Evolutionary conservation across 164 flowering plant genomes (phyloP).

Genomic region (Aristolochia contorta): DNA sequence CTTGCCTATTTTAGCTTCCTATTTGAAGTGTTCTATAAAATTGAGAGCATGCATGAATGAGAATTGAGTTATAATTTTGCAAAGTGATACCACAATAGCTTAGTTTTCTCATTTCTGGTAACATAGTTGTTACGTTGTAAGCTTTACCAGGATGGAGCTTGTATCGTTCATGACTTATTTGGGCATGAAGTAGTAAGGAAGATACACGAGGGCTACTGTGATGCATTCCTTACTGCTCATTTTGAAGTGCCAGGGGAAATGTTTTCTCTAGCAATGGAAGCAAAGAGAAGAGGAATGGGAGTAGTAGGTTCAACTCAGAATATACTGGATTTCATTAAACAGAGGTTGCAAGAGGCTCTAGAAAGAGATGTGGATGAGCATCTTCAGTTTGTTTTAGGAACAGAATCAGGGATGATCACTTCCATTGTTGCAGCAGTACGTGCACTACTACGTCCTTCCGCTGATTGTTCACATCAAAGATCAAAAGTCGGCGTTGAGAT

Average conservation of each 20-base stretch:
- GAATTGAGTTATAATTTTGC: too few relatives aligned
- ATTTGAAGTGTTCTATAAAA: too few relatives aligned
- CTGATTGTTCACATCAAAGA: conserved; percentile 20
- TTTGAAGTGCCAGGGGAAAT: conserved; percentile 98
- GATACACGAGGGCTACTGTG: conserved; percentile 78
- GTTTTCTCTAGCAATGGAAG: conserved; percentile 96
- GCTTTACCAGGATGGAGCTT: conserved; percentile 67
- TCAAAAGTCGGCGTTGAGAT: conserved; percentile 70
- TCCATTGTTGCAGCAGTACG: conserved; percentile 82
- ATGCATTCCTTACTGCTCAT: conserved; percentile 89
- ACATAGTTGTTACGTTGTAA: too few relatives aligned
- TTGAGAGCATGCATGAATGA: too few relatives aligned
- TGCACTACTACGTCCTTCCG: conserved; percentile 32
- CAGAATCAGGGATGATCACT: conserved; percentile 97
- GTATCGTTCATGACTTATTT: conserved; percentile 94
- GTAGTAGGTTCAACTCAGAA: conserved; percentile 97
- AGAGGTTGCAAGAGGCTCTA: conserved; percentile 70
- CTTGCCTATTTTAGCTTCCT: too few relatives aligned
- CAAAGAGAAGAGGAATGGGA: conserved; percentile 96
- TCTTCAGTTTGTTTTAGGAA: conserved; percentile 92
- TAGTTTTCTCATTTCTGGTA: too few relatives aligned
- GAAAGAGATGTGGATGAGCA: conserved; percentile 70
- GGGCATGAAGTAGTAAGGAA: conserved; percentile 85
- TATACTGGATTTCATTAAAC: conserved; percentile 83
- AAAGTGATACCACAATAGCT: too few relatives aligned